These are phyloP conservation scores for Garcia nutans DNA, from an alignment of 345 rosid species.

Conservation along the genomic window DNA sequence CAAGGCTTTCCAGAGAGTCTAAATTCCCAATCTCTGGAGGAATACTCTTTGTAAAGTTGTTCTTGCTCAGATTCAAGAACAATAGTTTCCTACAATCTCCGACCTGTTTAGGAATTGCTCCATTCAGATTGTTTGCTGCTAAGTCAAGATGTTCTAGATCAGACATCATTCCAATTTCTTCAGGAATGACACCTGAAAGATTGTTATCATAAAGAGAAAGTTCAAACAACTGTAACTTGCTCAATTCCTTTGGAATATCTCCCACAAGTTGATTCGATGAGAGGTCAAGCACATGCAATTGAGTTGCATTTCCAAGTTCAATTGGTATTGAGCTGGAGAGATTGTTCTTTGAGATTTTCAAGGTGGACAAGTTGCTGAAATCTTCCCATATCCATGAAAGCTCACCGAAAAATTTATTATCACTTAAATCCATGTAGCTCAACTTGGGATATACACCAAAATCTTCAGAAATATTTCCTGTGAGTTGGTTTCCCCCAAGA, in stretches of 20 bases:
- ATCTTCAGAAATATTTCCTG: constrained; percentile 33
- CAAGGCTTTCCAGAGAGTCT: constrained; percentile 12
- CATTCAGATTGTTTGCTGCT: constrained; percentile 20
- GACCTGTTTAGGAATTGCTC: constrained; percentile 29
- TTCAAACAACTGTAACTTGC: background rate
- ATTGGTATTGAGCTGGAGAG: constrained; percentile 28
- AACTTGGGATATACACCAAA: constrained; percentile 27
- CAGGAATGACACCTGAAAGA: constrained; percentile 27
- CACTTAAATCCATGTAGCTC: constrained; percentile 32
- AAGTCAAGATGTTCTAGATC: constrained; percentile 25
- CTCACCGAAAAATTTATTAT: constrained; percentile 35
- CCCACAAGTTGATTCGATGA: constrained; percentile 16
- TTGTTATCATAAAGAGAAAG: constrained; percentile 14
- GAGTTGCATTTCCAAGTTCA: constrained; percentile 14
- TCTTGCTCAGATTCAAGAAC: constrained; percentile 29
- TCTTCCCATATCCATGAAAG: constrained; percentile 36
- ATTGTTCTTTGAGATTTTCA: constrained; percentile 27
- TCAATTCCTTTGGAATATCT: constrained; percentile 15
- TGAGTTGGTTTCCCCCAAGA: constrained; percentile 31
- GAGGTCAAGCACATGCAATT: constrained; percentile 16
- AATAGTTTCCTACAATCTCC: constrained; percentile 22
- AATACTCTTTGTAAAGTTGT: background rate
- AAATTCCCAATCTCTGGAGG: background rate
- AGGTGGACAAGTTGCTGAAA: constrained; percentile 16
- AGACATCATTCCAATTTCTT: constrained; percentile 24